Evolutionary conservation across 441 rosid genomes (phyloP), one percentile per base, ranked within the genome.

Genomic region (Gossypium lobatum): DNA sequence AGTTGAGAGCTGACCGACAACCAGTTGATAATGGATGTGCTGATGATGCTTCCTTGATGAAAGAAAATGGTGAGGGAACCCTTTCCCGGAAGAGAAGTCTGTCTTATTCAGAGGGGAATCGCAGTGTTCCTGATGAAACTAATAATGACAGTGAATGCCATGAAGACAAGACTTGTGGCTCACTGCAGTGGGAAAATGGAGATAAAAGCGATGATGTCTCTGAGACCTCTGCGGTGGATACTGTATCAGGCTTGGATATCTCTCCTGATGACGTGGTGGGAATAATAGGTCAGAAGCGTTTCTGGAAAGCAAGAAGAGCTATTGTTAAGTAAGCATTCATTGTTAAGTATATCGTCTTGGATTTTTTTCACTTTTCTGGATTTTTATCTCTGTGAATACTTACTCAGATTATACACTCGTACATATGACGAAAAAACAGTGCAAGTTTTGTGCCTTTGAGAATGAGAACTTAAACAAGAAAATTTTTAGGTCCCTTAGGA

Each of bases 241-340:
- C 90, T 37, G 31, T 82, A 48, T 82, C 89, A 21, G 84, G 81
- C 62, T 6, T 78, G 61, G 89, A 88, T 76, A 70, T 90, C 31
- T 83, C 93, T 71, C 96, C 97, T 13, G 97, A 91, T 77, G 94
- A 91, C 26, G 88, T 93, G 39, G 96, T 90, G 53, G 97, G 85
- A 76, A 69, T 84, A 72, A 84, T 93, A 77, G 98, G 98, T 81
- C 97, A 88, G 74, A 90, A 88, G 78, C 92, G 78, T 82, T 93
- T 93, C 77, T 93, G 93, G 97, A 93, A 89, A 81, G 98, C 98
- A 20, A 88, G 98, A 81, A 88, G 80, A 81, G 87, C 85, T 4
- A 90, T 93, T 83, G 85, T 75, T 89, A 90, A 88, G 98, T 93
- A 93, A 88, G 98, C 79, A 3, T 46, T 54, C 18, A 21, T 45